These are phyloP conservation scores for Sclerotinia glacialis DNA, from an alignment of 2,329 filamentous ascomycete genomes.

Conservation along the genomic window DNA sequence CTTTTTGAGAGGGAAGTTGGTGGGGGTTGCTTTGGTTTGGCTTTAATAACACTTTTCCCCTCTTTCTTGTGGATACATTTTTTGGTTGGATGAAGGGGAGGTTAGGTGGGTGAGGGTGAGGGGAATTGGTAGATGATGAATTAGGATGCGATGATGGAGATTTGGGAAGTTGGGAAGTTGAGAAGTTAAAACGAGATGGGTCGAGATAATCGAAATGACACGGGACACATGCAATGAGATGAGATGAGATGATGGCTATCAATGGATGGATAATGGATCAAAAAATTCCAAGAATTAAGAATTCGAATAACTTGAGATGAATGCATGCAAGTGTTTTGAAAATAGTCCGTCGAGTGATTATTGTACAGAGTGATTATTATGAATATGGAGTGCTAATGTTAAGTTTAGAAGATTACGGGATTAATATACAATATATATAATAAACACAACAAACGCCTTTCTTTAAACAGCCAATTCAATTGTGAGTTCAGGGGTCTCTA, in stretches of 20 bases:
- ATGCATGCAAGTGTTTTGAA: neutral
- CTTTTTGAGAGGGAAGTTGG: neutral
- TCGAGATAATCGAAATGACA: too few species aligned
- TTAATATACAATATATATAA: too few species aligned
- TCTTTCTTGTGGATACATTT: conserved; percentile 2
- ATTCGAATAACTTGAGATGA: neutral
- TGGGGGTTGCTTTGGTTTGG: neutral
- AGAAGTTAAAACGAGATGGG: neutral
- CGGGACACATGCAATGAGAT: too few species aligned
- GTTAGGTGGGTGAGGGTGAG: too few species aligned
- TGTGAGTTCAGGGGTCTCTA: too few species aligned
- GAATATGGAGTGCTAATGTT: neutral
- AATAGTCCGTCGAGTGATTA: too few species aligned
- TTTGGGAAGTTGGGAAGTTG: neutral
- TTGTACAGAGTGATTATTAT: neutral
- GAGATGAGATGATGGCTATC: neutral
- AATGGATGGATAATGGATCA: neutral
- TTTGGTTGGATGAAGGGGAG: neutral
- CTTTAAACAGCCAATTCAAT: too few species aligned
- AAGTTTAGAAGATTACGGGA: neutral
- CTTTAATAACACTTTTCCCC: neutral
- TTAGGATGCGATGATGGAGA: neutral
- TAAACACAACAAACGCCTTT: too few species aligned
- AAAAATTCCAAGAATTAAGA: neutral
- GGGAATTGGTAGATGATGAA: neutral